Conservation (phyloP, 2,329 filamentous ascomycete species). For the Trichoderma guizhouense region DNA sequence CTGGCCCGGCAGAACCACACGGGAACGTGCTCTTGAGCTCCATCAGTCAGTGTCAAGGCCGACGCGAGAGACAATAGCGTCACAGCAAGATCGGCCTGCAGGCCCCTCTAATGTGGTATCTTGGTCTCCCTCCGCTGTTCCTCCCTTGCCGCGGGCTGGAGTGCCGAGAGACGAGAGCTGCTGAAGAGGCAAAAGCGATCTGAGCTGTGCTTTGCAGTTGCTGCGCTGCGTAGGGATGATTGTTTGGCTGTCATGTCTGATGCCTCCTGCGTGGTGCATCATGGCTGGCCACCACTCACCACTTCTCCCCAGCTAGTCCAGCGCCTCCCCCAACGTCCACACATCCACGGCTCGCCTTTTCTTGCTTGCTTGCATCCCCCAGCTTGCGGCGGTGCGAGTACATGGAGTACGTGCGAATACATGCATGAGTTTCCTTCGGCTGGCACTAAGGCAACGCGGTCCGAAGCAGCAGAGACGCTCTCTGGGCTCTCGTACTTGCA, state of each 20-base stretch:
- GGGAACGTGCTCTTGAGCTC: slow-evolving; percentile 1
- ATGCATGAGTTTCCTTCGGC: slow-evolving; percentile 9
- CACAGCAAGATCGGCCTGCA: slow-evolving; percentile 10
- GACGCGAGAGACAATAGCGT: neutral
- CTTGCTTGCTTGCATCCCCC: slow-evolving; percentile 2
- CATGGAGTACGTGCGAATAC: neutral
- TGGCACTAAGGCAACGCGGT: slow-evolving; percentile 13
- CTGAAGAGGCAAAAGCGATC: neutral
- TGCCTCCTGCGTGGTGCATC: neutral
- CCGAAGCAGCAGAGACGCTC: neutral
- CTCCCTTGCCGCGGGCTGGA: neutral
- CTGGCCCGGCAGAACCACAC: neutral
- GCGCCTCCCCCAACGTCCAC: neutral
- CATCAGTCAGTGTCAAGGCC: neutral
- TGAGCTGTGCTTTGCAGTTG: neutral
- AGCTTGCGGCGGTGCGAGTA: neutral
- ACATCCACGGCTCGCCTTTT: neutral
- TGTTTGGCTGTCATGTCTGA: neutral
- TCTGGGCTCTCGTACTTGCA: neutral
- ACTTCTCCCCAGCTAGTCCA: neutral
- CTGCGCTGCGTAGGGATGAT: neutral
- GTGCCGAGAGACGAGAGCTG: neutral
- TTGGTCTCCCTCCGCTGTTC: neutral
- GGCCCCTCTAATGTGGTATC: neutral
- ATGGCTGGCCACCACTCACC: neutral